A percentile compares a stretch with the other conserved stretches of the same genome.
Conservation (phyloP, 768 basidiomycete genomes). For the Pisolithus orientalis region DNA sequence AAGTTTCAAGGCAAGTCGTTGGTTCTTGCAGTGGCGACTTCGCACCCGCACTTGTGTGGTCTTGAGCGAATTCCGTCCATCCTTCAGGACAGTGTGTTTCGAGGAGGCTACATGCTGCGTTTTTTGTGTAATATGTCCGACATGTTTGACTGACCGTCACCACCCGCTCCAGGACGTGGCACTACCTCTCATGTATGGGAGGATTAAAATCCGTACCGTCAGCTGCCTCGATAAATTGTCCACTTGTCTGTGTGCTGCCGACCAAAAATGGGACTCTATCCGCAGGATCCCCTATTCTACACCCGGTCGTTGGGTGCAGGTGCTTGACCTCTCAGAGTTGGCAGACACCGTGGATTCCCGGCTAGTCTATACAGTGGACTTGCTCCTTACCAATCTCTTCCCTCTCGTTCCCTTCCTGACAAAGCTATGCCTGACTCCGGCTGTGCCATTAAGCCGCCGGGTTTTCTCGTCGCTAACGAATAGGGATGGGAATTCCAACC, state of each 20-base stretch:
- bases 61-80: not conserved
- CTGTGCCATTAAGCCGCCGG: slow-evolving; percentile 55
- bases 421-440: slow-evolving; percentile 46
- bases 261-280: slow-evolving; percentile 83
- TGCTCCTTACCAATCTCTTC: slow-evolving; percentile 57
- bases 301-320: slow-evolving; percentile 83
- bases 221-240: slow-evolving; percentile 50
- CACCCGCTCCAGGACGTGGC: slow-evolving; percentile 46
- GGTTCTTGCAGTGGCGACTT: not conserved
- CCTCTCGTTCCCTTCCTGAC: slow-evolving; percentile 62
- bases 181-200: slow-evolving; percentile 62
- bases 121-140: not conserved
- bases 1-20: slow-evolving; percentile 31
- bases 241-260: slow-evolving; percentile 51
- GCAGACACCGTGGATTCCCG: slow-evolving; percentile 33
- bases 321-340: slow-evolving; percentile 62
- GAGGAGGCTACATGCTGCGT: not conserved
- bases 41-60: not conserved
- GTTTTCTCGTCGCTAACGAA: slow-evolving; percentile 45
- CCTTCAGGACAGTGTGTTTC: slow-evolving; percentile 1
- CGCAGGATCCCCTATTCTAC: slow-evolving; percentile 81
- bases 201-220: slow-evolving; percentile 39
- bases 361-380: slow-evolving; percentile 53
- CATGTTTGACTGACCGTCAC: slow-evolving; percentile 10
- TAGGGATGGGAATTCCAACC: slow-evolving; percentile 43